phyloP scores from a whole-genome alignment of 768 basidiomycete species.

The Xerocomellus chrysenteron region DNA sequence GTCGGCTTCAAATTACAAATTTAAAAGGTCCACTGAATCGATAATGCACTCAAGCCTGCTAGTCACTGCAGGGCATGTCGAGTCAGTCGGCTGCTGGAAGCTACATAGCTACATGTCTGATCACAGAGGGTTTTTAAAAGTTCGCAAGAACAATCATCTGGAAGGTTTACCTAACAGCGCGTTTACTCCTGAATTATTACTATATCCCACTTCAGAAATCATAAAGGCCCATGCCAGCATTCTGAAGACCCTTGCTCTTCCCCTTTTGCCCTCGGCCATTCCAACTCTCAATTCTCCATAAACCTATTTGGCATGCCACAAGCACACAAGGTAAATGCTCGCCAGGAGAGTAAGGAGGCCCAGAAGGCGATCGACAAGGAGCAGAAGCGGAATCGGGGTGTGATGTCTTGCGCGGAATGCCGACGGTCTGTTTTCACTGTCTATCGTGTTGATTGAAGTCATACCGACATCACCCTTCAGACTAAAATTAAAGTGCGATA shows the following conservation, averaged over 20 bases:
- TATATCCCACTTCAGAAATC: background rate
- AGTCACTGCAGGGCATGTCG: background rate
- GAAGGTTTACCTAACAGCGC: conserved; percentile 13
- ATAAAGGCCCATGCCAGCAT: conserved; percentile 4
- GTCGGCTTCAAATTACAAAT: background rate
- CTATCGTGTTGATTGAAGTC: background rate
- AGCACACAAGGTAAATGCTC: conserved; percentile 46
- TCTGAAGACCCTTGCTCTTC: background rate
- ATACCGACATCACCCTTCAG: conserved; percentile 30
- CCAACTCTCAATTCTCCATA: background rate
- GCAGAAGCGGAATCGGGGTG: conserved; percentile 60
- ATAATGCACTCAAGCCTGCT: no score
- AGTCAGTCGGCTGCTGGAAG: background rate
- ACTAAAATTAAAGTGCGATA: conserved; percentile 74
- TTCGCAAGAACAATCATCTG: background rate
- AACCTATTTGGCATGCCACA: conserved; percentile 43
- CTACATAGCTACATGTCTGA: background rate
- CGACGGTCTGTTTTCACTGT: conserved; percentile 43
- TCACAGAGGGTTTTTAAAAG: background rate
- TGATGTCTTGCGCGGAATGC: conserved; percentile 59
- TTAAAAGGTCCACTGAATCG: no score
- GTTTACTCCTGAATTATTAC: conserved; percentile 3
- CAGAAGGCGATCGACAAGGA: conserved; percentile 64
- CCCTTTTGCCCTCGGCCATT: background rate
- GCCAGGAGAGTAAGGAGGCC: conserved; percentile 31